phyloP scores from a whole-genome alignment of 2,329 filamentous ascomycete species.

The Colletotrichum sp. region DNA sequence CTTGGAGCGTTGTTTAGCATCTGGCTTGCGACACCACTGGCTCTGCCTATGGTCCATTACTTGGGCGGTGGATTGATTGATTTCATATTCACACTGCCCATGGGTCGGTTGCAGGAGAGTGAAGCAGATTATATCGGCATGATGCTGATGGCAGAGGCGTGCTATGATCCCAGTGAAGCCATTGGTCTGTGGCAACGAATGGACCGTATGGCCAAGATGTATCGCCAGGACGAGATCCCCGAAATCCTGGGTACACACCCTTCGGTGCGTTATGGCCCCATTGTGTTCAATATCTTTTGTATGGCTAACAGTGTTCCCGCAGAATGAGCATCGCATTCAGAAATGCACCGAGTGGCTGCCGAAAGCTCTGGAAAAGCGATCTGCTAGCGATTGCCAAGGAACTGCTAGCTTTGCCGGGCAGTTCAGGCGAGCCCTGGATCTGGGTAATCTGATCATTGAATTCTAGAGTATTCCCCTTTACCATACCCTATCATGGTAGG shows the following conservation, averaged over 20 bases:
- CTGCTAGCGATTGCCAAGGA: constrained; percentile 58
- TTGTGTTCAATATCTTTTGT: neutral
- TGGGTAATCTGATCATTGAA: constrained; percentile 34
- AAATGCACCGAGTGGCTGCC: constrained; percentile 71
- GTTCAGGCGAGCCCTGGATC: constrained; percentile 54
- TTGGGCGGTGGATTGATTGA: constrained; percentile 59
- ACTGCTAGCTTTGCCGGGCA: constrained; percentile 57
- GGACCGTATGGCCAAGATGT: constrained; percentile 51
- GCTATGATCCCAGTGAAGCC: constrained; percentile 74
- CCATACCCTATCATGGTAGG: neutral
- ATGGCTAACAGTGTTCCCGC: neutral
- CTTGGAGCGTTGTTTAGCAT: constrained; percentile 55
- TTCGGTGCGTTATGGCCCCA: constrained; percentile 48
- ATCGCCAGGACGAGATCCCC: constrained; percentile 56
- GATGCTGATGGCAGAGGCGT: constrained; percentile 83
- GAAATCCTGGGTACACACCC: constrained; percentile 82
- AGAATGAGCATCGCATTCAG: constrained; percentile 67
- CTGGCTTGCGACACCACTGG: constrained; percentile 47
- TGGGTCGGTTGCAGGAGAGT: constrained; percentile 73
- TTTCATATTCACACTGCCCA: constrained; percentile 70
- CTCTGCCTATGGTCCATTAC: constrained; percentile 43
- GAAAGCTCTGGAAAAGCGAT: constrained; percentile 58
- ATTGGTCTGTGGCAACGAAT: constrained; percentile 72
- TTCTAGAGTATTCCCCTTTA: constrained; percentile 22
- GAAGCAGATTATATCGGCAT: constrained; percentile 84